Conservation (phyloP, 176 grass and related monocot genomes). For the Puccinellia tenuiflora region DNA sequence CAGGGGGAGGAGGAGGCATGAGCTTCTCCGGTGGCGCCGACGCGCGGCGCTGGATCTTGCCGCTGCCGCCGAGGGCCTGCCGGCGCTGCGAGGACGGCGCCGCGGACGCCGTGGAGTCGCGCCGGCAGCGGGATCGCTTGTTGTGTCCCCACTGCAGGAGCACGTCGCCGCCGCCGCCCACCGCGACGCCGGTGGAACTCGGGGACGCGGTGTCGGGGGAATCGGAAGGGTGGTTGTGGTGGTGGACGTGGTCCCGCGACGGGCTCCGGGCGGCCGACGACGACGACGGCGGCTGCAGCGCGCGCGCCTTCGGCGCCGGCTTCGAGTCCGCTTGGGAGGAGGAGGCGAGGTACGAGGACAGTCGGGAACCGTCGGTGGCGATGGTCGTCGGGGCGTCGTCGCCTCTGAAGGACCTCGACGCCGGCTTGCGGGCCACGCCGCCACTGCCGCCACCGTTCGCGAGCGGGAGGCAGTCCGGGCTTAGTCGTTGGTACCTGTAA, state of each 20-base stretch:
- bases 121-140: constrained; percentile 72
- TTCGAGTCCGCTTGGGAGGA: constrained; percentile 17
- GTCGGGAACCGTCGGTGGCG: constrained; percentile 15
- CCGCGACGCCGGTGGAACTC: constrained; percentile 30
- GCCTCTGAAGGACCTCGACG: constrained; percentile 31
- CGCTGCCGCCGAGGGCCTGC: background rate
- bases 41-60: constrained; percentile 58
- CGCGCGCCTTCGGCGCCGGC: background rate
- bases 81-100: constrained; percentile 36
- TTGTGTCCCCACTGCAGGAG: constrained; percentile 85
- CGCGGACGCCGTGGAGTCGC: constrained; percentile 36
- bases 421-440: constrained; percentile 24
- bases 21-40: constrained; percentile 62
- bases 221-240: constrained; percentile 23
- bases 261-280: constrained; percentile 22
- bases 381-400: constrained; percentile 21
- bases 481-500: constrained; percentile 76
- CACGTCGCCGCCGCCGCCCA: constrained; percentile 55
- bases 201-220: constrained; percentile 39
- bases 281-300: background rate
- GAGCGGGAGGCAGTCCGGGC: constrained; percentile 71
- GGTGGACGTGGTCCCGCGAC: constrained; percentile 19
- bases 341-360: constrained; percentile 24
- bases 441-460: constrained; percentile 30
- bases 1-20: constrained; percentile 41